Conservation (phyloP, 257 asterid genomes). For the Solanum clarkiae region DNA sequence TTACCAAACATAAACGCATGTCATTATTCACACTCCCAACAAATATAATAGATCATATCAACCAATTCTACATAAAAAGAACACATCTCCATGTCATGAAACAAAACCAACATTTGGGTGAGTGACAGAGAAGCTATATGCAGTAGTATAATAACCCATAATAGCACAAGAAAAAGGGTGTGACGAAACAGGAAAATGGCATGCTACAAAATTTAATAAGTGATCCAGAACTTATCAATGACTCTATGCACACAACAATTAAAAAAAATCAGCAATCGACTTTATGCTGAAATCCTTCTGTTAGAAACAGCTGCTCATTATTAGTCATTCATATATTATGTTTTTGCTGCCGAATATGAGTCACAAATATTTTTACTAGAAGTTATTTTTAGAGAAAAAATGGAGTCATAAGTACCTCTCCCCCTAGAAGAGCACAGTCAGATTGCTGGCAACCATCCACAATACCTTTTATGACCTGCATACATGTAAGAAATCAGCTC, state of each 20-base stretch:
- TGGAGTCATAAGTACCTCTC: slow-evolving; percentile 48
- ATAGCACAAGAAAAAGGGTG: neutral
- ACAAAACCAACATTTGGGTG: neutral
- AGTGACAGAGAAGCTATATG: neutral
- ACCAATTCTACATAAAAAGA: neutral
- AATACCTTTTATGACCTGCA: slow-evolving; percentile 92
- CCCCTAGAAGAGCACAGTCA: slow-evolving; percentile 85
- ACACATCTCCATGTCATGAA: neutral
- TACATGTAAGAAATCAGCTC: neutral
- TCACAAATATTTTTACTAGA: neutral
- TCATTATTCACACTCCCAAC: neutral
- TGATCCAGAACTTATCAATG: neutral
- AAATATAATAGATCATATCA: neutral
- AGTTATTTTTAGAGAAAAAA: neutral
- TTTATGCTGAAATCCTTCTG: neutral
- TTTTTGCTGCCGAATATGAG: neutral
- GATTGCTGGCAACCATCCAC: slow-evolving; percentile 88
- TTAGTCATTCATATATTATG: neutral
- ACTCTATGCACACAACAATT: neutral
- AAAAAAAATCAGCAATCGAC: neutral
- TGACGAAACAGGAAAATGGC: neutral
- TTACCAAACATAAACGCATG: neutral
- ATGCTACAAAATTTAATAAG: neutral
- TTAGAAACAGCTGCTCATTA: neutral
- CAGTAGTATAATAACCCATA: neutral